Base-by-base conservation (phyloP, 139 green algal genomes). In the Tetratostichococcus sp. region DNA sequence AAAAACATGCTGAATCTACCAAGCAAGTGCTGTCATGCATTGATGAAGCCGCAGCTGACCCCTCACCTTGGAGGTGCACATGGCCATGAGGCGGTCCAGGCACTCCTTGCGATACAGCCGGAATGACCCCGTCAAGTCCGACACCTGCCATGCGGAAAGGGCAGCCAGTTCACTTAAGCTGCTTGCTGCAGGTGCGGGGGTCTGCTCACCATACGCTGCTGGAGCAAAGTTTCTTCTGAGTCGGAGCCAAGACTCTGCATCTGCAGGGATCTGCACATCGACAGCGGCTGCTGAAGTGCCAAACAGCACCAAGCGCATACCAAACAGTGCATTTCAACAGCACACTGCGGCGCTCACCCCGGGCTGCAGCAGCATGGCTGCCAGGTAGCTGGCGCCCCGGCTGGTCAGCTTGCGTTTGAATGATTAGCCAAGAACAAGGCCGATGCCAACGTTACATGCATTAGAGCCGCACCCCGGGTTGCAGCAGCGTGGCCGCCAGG, bases 81-180 rank as follows among this genome's bases (percentile, higher is more conserved):
- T 23, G 14, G 26, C 2, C 43, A 96, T 87, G 35, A 96, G 70
- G 4, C 62, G 16, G 35, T 84, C 71, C 2, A 96, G 80, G 25
- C 79, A 66, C 0, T 70, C 43, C 75, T 87, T 91, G 6, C 84
- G 82, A 86, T 96, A 99, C 32, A 99, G 84, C 23, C 95, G 77
- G 83, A 92, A 99, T 0, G 91, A 92, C 5, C 95, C 95, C 11
- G 95, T 99, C 1, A 98, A 86, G 77, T 99, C 95, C 1, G 83
- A 91, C 25, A 86, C 85, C 75, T 86, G 73, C 65, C 30, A 67
- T 28, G 28, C 59, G 30, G 31, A 33, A 30, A 70, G 25, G 25
- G n/a, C n/a, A n/a, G n/a, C n/a, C n/a, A n/a, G n/a, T n/a, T n/a
- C n/a, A n/a, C n/a, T n/a, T n/a, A n/a, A n/a, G n/a, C n/a, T n/a